Base-by-base conservation (phyloP, 2,329 filamentous ascomycete species). In the Pseudopyrenochaeta lycopersici region DNA sequence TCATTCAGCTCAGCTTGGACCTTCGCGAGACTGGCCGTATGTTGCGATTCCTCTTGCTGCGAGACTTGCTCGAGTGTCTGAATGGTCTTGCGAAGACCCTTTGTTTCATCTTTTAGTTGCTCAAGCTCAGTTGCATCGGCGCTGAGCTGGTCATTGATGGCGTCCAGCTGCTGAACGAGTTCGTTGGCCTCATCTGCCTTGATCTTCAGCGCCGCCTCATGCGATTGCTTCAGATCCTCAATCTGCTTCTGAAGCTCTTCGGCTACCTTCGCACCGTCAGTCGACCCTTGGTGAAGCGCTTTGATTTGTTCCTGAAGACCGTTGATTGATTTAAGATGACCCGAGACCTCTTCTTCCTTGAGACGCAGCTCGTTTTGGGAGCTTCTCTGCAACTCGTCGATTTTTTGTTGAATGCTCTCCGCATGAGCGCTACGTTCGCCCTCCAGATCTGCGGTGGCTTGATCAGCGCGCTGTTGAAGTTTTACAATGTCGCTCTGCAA, bases 131-230 rank as follows among this genome's bases (percentile, higher is more conserved):
- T 45, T 5, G 70, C 64, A 50, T 74, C 72, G 3, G 64, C 56
- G 30, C 57, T 63, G 7, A 76, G 63, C 52, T 76, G 70, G 10
- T 72, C 63, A 29, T 75, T 75, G 46, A 75, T 64, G 7, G 70
- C 70, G 45, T 75, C 67, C 27, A 75, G 39, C 32, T 74, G 71
- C 32, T 68, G 66, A 17, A 62, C 43, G 4, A 76, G 67, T 51
- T 75, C 71, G 17, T 74, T 66, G 20, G 64, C 71, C 43, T 74
- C 64, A 14, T 68, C 63, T 0, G 61, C 54, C 53, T 74, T 74
- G 50, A 67, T 43, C 47, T 63, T 60, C 33, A 76, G 52, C 1
- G 67, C 67, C 9, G 70, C 71, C 9, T 64, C 65, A 36, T 76
- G 72, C 4, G 67, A 56, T 18, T 65, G 48, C 43, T 69, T 68